Percentiles rank a stretch among this genome's conserved stretches.
phyloP scores from a whole-genome alignment of 148 eudicot species.

The Cornus kousa region DNA sequence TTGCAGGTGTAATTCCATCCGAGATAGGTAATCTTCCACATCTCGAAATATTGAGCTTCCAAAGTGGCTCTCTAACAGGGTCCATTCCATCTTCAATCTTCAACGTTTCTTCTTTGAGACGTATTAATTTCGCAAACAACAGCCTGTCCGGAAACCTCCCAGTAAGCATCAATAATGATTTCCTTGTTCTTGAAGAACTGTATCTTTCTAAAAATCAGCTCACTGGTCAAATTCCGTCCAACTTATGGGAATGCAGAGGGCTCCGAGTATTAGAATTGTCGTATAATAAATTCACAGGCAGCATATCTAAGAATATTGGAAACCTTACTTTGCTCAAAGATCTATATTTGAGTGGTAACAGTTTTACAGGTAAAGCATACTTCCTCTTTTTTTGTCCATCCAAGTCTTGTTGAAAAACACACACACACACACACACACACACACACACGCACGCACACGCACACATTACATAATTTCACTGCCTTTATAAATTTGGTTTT shows the following conservation, averaged over 20 bases:
- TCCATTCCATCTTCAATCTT: constrained; percentile 20
- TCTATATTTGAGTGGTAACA: background rate
- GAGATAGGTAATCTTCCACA: constrained; percentile 12
- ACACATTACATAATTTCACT: no score
- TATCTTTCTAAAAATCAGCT: constrained; percentile 14
- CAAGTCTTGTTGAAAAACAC: no score
- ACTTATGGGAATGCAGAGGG: constrained; percentile 14
- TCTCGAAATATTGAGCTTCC: constrained; percentile 2
- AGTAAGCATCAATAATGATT: background rate
- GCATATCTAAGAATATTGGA: constrained; percentile 4
- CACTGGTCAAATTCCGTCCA: constrained; percentile 10
- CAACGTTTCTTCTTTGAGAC: constrained; percentile 22
- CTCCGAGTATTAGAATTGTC: constrained; percentile 7
- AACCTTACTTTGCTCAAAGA: background rate
- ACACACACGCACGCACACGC: no score
- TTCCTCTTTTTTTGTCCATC: no score
- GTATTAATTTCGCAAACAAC: constrained; percentile 7
- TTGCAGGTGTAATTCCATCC: no score
- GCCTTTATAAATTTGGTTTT: no score
- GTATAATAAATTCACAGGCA: constrained; percentile 2
- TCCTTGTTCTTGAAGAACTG: constrained; percentile 16
- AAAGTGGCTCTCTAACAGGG: constrained; percentile 14
- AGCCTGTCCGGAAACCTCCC: constrained; percentile 23
- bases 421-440: no score
- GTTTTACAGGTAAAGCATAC: background rate